These are phyloP conservation scores for Fusarium nematophilum DNA, from an alignment of 2,329 filamentous ascomycete species.

Conservation along the genomic window DNA sequence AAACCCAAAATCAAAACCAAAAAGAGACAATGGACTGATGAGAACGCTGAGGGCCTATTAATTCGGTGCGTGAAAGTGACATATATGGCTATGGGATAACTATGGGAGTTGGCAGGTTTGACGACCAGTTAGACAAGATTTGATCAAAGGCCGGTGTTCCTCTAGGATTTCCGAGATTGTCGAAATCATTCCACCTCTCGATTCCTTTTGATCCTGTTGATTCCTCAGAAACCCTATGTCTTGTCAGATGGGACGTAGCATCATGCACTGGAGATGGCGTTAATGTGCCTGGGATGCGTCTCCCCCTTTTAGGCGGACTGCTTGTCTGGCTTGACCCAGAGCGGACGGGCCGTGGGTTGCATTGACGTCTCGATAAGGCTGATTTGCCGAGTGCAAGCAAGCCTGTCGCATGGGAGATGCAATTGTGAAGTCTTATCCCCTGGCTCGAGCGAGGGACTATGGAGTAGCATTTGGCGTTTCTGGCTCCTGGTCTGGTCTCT, in stretches of 20 bases:
- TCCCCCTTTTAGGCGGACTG: slow-evolving; percentile 15
- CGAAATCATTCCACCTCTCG: too few relatives aligned
- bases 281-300: neutral
- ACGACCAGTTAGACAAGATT: too few relatives aligned
- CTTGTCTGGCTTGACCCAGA: slow-evolving; percentile 1
- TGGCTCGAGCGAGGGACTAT: neutral
- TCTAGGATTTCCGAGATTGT: too few relatives aligned
- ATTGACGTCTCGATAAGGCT: slow-evolving; percentile 33
- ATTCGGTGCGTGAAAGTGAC: too few relatives aligned
- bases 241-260: too few relatives aligned
- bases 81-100: too few relatives aligned
- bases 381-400: slow-evolving; percentile 21
- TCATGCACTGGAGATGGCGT: neutral
- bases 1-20: slow-evolving; percentile 34
- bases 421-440: neutral
- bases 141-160: too few relatives aligned
- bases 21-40: slow-evolving; percentile 29
- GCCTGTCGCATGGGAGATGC: neutral
- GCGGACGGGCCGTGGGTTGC: slow-evolving; percentile 1
- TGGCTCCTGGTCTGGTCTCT: too few relatives aligned
- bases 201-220: too few relatives aligned
- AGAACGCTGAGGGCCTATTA: slow-evolving; percentile 4
- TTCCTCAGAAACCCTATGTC: too few relatives aligned
- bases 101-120: too few relatives aligned
- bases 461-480: too few relatives aligned